A percentile compares a stretch with the other conserved stretches of the same genome.
Conservation (phyloP, 768 basidiomycete genomes). For the Lactarius hengduanensis region DNA sequence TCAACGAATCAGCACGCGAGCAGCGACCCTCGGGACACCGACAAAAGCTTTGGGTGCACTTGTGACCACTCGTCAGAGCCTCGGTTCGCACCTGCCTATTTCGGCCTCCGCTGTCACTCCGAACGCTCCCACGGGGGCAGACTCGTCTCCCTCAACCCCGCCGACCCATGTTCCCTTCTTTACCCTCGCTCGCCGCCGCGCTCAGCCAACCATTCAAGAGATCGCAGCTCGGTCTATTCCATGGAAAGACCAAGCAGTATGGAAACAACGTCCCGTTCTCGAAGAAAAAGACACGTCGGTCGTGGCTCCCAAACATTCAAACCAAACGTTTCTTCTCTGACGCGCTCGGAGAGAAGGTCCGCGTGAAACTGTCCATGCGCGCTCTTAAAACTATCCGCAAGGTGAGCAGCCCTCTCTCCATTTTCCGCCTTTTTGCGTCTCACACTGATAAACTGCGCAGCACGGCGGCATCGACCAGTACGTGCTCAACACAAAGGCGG, state of each 20-base stretch:
- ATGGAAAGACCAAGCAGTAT: constrained; percentile 73
- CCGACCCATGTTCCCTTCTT: constrained; percentile 38
- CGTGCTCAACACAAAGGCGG: constrained; percentile 41
- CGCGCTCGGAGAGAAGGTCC: constrained; percentile 53
- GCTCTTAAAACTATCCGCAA: constrained; percentile 84
- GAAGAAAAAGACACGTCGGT: constrained; percentile 80
- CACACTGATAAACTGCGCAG: constrained; percentile 23
- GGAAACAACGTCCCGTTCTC: constrained; percentile 92
- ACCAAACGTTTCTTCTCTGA: constrained; percentile 71
- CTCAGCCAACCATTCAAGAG: constrained; percentile 77
- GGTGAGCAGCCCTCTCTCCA: constrained; percentile 40
- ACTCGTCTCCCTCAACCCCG: neutral
- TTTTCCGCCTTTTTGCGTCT: neutral
- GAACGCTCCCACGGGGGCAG: neutral
- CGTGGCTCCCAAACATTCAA: constrained; percentile 89
- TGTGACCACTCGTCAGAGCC: neutral
- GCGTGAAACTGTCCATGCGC: constrained; percentile 70
- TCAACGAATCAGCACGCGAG: neutral
- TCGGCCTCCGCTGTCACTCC: constrained; percentile 7
- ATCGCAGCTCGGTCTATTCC: constrained; percentile 76
- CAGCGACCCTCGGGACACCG: constrained; percentile 2
- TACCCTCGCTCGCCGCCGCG: constrained; percentile 31
- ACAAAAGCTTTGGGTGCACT: neutral
- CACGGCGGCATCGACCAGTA: constrained; percentile 42
- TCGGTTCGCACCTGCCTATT: constrained; percentile 22